Percentiles rank a stretch among this genome's conserved stretches.
Conservation (phyloP, 495 filamentous ascomycete species). For the Geoglossum glabrum region DNA sequence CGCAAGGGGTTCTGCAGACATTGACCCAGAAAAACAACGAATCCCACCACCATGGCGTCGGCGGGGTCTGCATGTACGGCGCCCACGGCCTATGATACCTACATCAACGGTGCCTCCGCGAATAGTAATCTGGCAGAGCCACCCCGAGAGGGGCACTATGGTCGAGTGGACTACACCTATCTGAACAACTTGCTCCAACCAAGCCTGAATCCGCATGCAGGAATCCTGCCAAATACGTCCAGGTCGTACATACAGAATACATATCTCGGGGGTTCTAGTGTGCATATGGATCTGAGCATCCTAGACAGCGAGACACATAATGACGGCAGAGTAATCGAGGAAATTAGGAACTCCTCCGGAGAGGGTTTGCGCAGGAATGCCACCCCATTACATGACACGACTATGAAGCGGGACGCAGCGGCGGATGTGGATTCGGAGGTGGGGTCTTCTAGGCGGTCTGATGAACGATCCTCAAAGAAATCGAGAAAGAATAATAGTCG, state of each 20-base stretch:
- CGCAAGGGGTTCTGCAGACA: too few species aligned
- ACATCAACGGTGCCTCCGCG: background rate
- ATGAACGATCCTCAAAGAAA: background rate
- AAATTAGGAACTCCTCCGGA: background rate
- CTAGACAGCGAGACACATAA: background rate
- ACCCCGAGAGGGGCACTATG: background rate
- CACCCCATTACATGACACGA: background rate
- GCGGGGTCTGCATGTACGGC: background rate
- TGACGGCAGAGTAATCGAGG: background rate
- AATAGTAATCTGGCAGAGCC: background rate
- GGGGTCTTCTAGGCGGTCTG: background rate
- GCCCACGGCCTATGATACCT: background rate
- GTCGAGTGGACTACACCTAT: background rate
- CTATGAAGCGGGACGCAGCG: background rate
- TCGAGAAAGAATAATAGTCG: background rate
- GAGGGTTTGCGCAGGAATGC: background rate
- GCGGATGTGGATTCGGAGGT: background rate
- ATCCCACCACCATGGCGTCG: background rate
- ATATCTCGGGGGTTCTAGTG: background rate
- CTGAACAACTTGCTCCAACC: background rate
- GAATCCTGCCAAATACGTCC: background rate
- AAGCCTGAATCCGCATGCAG: background rate
- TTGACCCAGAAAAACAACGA: too few species aligned
- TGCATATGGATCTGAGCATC: background rate
- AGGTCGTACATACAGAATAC: conserved; percentile 1